phyloP scores from a whole-genome alignment of 2,329 filamentous ascomycete genomes.

The Bipolaris zeicola region DNA sequence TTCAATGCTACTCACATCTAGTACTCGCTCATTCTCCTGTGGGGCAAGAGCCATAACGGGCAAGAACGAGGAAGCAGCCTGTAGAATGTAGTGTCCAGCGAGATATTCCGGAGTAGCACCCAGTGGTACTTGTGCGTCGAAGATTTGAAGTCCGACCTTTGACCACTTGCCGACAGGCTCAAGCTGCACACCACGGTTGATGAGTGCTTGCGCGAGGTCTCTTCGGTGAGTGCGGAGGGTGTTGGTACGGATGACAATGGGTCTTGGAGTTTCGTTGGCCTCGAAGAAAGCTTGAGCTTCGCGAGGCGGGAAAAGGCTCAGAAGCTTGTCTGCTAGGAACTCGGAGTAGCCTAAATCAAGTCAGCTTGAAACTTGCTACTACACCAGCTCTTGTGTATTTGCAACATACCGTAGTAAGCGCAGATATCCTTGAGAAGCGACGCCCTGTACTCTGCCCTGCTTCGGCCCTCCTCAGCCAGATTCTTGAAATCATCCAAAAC shows the following conservation, averaged over 20 bases:
- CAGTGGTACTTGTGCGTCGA: constrained; percentile 84
- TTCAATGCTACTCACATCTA: constrained; percentile 93
- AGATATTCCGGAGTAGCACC: constrained; percentile 98
- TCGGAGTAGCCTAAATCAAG: constrained; percentile 70
- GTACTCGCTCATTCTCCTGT: constrained; percentile 86
- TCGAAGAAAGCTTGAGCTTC: constrained; percentile 99
- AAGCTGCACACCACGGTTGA: constrained; percentile 93
- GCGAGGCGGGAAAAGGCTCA: constrained; percentile 86
- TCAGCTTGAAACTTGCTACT: background rate
- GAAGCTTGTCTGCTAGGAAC: constrained; percentile 94
- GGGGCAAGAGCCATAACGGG: constrained; percentile 97
- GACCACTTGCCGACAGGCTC: constrained; percentile 99
- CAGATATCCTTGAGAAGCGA: constrained; percentile 91
- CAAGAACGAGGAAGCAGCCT: constrained; percentile 94
- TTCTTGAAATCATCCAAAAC: constrained; percentile 88
- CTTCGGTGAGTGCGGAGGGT: constrained; percentile 78
- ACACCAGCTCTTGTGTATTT: background rate
- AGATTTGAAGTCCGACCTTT: constrained; percentile 95
- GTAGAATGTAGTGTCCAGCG: constrained; percentile 95
- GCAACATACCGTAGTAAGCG: constrained; percentile 73
- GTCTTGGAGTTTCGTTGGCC: constrained; percentile 92
- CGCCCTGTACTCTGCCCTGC: constrained; percentile 83
- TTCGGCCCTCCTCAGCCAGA: constrained; percentile 77
- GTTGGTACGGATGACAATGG: constrained; percentile 95
- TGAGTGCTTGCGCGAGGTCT: constrained; percentile 89